Conservation (phyloP, 2,329 filamentous ascomycete genomes). For the Davidsoniella neocaledoniae region DNA sequence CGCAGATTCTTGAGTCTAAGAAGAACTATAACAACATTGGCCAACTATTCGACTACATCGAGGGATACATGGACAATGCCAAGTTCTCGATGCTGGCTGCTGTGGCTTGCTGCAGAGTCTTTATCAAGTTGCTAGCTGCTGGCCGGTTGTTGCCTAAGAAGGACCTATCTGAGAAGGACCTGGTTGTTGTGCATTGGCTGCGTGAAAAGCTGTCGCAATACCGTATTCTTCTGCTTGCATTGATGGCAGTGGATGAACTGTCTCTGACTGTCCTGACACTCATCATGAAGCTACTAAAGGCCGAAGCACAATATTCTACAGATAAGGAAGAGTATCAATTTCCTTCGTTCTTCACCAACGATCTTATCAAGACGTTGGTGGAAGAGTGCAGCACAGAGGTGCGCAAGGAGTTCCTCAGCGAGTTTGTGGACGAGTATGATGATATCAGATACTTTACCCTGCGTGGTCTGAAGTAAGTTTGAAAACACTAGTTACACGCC, state of each 20-base stretch:
- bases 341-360: conserved; percentile 23
- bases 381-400: conserved; percentile 38
- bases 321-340: conserved; percentile 51
- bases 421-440: conserved; percentile 63
- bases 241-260: conserved; percentile 46
- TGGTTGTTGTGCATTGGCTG: conserved; percentile 61
- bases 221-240: conserved; percentile 40
- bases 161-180: conserved; percentile 53
- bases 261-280: conserved; percentile 59
- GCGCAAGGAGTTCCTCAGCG: conserved; percentile 58
- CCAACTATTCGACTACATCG: conserved; percentile 43
- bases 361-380: conserved; percentile 35
- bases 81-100: conserved; percentile 50
- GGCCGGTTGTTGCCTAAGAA: conserved; percentile 53
- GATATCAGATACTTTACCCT: conserved; percentile 78
- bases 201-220: conserved; percentile 59
- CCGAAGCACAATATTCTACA: conserved; percentile 48
- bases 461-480: conserved; percentile 49
- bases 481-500: conserved; percentile 3
- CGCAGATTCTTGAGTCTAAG: conserved; percentile 66
- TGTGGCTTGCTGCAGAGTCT: conserved; percentile 72
- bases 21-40: conserved; percentile 88
- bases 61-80: conserved; percentile 29
- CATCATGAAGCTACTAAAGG: conserved; percentile 70
- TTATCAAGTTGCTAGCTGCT: conserved; percentile 61